phyloP scores from a whole-genome alignment of 305 asterid genomes.

The Petunia hybrid region DNA sequence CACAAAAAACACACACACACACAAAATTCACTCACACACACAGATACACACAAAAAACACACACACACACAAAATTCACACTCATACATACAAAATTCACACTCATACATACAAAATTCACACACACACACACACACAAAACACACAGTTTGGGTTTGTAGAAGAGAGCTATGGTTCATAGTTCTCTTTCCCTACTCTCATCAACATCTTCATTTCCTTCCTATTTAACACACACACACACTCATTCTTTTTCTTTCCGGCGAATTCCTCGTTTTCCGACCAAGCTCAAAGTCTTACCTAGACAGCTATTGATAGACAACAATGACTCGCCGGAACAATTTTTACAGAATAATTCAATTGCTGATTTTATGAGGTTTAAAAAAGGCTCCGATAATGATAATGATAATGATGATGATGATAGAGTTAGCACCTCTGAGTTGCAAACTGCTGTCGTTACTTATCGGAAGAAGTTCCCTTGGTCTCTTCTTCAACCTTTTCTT shows the following conservation, averaged over 20 bases:
- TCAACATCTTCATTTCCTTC: slow-evolving; percentile 57
- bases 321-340: slow-evolving; percentile 67
- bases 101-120: no score
- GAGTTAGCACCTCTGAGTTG: slow-evolving; percentile 61
- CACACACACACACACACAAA: no score
- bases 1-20: no score
- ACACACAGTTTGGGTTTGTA: not conserved
- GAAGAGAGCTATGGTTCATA: slow-evolving; percentile 59
- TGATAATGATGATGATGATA: not conserved
- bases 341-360: slow-evolving; percentile 73
- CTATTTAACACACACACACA: slow-evolving; percentile 37
- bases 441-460: slow-evolving; percentile 89
- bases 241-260: slow-evolving; percentile 25
- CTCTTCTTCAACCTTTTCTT: slow-evolving; percentile 81
- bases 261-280: slow-evolving; percentile 42
- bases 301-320: slow-evolving; percentile 37
- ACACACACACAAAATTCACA: no score
- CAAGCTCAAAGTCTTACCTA: slow-evolving; percentile 49
- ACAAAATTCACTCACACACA: no score
- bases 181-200: slow-evolving; percentile 54
- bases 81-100: no score
- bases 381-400: slow-evolving; percentile 32
- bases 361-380: slow-evolving; percentile 92
- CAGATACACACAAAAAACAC: no score
- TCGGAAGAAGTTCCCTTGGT: slow-evolving; percentile 95